These are phyloP conservation scores for Quercus robur DNA, from an alignment of 306 rosid species.

Conservation along the genomic window DNA sequence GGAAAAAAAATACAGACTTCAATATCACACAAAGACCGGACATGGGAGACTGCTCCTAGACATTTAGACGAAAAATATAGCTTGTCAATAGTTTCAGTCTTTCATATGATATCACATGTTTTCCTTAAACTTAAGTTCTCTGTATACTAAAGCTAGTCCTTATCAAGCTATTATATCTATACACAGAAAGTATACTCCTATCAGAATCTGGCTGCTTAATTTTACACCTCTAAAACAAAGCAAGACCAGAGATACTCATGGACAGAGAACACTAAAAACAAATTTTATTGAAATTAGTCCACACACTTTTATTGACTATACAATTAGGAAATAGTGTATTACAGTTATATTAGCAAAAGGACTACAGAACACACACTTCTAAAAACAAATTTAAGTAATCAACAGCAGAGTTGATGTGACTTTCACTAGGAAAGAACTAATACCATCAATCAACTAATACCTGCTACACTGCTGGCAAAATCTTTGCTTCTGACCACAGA, in stretches of 20 bases:
- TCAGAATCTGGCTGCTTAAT: not conserved
- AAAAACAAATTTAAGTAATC: not conserved
- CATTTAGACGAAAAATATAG: not conserved
- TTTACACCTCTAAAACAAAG: not conserved
- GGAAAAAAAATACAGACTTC: not conserved
- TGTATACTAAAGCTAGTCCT: not conserved
- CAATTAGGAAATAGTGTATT: not conserved
- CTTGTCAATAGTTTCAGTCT: not conserved
- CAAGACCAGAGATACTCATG: not conserved
- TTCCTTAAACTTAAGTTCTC: not conserved
- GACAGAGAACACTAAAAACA: not conserved
- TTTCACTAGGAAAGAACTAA: not conserved
- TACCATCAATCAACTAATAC: conserved; percentile 25
- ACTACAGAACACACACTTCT: not conserved
- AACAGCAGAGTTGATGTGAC: not conserved
- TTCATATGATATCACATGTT: not conserved
- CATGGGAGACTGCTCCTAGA: not conserved
- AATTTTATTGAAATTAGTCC: not conserved
- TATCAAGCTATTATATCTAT: not conserved
- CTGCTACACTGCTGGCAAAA: conserved; percentile 99
- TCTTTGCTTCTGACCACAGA: conserved; percentile 79
- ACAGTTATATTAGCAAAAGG: not conserved
- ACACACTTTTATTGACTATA: not conserved
- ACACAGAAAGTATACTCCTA: not conserved
- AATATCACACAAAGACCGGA: not conserved